Conservation (phyloP, 129 eudicot genomes). For the Dittrichia graveolens region DNA sequence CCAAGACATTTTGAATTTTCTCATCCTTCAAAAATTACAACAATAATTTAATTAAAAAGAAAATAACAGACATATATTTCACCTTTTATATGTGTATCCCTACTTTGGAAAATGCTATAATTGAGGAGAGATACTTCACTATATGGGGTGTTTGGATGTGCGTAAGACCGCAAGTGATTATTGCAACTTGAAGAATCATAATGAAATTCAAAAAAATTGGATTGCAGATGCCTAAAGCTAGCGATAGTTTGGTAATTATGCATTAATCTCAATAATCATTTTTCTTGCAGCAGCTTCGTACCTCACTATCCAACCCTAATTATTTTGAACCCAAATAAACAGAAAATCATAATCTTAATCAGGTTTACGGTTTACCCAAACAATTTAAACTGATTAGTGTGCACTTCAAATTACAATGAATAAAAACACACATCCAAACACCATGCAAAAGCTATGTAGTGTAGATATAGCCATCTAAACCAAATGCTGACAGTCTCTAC, state of each 20-base stretch:
- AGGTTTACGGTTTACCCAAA: slow-evolving; percentile 14
- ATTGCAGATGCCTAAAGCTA: neutral
- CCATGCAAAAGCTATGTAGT: neutral
- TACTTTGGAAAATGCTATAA: neutral
- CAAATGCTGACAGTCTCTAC: no score
- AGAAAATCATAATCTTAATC: neutral
- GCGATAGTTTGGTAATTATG: neutral
- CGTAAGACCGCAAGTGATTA: slow-evolving; percentile 16
- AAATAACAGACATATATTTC: neutral
- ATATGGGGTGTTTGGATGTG: neutral
- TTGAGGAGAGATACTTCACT: neutral
- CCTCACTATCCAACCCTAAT: neutral
- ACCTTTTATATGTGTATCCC: neutral
- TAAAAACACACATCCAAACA: neutral
- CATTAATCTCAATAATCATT: neutral
- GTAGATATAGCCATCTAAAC: no score
- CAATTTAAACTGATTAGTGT: neutral
- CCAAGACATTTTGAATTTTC: slow-evolving; percentile 81
- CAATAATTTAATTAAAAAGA: slow-evolving; percentile 4
- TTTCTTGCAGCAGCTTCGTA: slow-evolving; percentile 7
- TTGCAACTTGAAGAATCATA: neutral
- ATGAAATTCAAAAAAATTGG: neutral
- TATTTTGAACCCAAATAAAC: neutral
- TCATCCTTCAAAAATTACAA: slow-evolving; percentile 63
- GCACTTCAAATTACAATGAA: neutral